Evolutionary conservation across 2,329 filamentous ascomycete species (phyloP).

Genomic region (Cladosporium sp.): DNA sequence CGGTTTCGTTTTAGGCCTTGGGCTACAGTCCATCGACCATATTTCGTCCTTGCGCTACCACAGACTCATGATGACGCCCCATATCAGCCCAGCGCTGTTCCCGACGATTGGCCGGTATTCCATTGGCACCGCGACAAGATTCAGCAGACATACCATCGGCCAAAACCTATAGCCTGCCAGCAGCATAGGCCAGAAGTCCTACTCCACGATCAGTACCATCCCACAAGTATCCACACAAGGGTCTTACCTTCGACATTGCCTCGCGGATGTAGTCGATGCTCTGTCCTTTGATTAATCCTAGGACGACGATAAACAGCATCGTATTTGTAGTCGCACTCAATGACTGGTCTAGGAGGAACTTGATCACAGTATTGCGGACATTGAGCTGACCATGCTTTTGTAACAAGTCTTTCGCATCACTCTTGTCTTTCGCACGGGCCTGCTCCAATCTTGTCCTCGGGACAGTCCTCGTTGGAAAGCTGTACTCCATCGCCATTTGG

Average conservation of each 20-base stretch:
- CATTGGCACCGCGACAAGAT: constrained; percentile 69
- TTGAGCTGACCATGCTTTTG: constrained; percentile 36
- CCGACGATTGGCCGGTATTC: constrained; percentile 35
- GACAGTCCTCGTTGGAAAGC: background rate
- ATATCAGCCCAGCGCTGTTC: background rate
- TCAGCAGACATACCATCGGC: constrained; percentile 65
- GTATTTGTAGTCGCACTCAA: constrained; percentile 63
- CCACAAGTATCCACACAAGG: constrained; percentile 8
- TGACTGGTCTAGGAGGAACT: constrained; percentile 67
- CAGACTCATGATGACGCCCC: constrained; percentile 5
- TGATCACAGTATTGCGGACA: constrained; percentile 61
- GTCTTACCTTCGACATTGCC: constrained; percentile 2
- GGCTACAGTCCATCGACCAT: no score
- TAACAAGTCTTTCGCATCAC: background rate
- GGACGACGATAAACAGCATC: constrained; percentile 57
- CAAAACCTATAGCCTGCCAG: constrained; percentile 69
- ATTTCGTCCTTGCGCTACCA: background rate
- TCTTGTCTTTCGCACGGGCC: background rate
- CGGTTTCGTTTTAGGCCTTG: no score
- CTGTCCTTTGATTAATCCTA: constrained; percentile 50
- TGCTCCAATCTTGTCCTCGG: background rate
- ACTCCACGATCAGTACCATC: background rate
- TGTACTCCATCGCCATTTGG: background rate
- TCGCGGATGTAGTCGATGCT: background rate
- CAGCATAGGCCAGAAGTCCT: constrained; percentile 49